Conservation (phyloP, 169 alveolate species). For the Eimeria tenella region DNA sequence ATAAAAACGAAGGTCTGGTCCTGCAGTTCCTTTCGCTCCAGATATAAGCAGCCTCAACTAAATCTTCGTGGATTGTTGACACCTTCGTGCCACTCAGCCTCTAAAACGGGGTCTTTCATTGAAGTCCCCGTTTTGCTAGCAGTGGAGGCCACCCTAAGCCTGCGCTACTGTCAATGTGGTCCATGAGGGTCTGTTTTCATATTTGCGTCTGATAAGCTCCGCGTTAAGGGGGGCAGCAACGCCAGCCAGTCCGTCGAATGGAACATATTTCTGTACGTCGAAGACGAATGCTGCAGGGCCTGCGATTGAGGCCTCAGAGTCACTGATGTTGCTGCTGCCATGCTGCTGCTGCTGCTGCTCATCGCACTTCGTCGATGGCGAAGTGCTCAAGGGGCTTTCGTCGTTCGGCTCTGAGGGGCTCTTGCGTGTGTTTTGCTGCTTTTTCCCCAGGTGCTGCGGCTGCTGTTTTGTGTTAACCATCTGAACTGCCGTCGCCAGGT, state of each 20-base stretch:
- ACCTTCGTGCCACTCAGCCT: too few relatives aligned
- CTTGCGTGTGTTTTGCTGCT: constrained; percentile 51
- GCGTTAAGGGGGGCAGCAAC: constrained; percentile 4
- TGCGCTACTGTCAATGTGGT: neutral
- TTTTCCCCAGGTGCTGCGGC: constrained; percentile 31
- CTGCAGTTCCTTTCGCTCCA: too few relatives aligned
- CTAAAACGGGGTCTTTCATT: too few relatives aligned
- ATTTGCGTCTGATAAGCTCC: constrained; percentile 17
- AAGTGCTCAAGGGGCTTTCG: neutral
- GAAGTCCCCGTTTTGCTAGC: too few relatives aligned
- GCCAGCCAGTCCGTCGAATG: constrained; percentile 31
- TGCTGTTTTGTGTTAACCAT: constrained; percentile 49
- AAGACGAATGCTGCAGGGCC: constrained; percentile 22
- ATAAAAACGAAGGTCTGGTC: too few relatives aligned
- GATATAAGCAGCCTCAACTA: too few relatives aligned
- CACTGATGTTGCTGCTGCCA: constrained; percentile 40
- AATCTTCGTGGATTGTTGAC: too few relatives aligned
- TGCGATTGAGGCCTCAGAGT: neutral
- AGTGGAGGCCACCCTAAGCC: constrained; percentile 1
- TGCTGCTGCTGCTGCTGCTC: constrained; percentile 61
- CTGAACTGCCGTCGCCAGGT: constrained; percentile 65
- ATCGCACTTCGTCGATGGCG: constrained; percentile 41
- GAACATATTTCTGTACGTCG: constrained; percentile 28
- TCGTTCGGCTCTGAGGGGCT: constrained; percentile 15
- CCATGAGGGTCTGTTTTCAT: constrained; percentile 38